phyloP scores from a whole-genome alignment of 2,329 filamentous ascomycete genomes.

The Phyllosticta ampelicida region DNA sequence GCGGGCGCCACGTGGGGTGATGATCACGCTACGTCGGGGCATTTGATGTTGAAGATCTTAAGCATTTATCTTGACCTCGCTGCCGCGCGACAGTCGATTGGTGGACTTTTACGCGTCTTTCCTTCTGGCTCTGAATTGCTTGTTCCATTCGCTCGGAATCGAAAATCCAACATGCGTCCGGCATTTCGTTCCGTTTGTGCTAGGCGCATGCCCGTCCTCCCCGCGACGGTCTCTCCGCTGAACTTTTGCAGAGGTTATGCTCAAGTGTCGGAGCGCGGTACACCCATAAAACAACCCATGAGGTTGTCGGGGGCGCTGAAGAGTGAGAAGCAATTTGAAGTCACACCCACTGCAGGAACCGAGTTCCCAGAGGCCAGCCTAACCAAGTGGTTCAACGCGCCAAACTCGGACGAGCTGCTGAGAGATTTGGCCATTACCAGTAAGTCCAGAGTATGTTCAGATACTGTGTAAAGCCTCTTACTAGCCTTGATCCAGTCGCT shows the following conservation, averaged over 20 bases:
- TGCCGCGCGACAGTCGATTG: not conserved
- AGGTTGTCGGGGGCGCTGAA: slow-evolving; percentile 42
- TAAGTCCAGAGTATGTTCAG: slow-evolving; percentile 8
- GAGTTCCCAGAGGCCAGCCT: slow-evolving; percentile 49
- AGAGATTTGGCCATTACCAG: slow-evolving; percentile 47
- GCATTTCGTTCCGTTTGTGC: not conserved
- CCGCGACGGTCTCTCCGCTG: not conserved
- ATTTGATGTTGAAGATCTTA: not conserved
- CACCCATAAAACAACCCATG: slow-evolving; percentile 27
- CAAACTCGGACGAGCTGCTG: slow-evolving; percentile 52
- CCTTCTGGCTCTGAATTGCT: too few species aligned
- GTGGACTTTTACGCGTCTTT: not conserved
- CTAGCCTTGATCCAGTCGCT: slow-evolving; percentile 30
- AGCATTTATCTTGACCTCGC: not conserved
- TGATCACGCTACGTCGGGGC: not conserved
- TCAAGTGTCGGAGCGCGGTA: not conserved
- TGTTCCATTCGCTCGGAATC: too few species aligned
- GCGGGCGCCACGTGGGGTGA: not conserved
- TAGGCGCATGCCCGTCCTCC: not conserved
- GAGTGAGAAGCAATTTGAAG: slow-evolving; percentile 44
- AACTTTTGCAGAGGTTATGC: not conserved
- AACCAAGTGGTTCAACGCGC: slow-evolving; percentile 50
- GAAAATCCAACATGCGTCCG: not conserved
- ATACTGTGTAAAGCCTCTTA: not conserved
- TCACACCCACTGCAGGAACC: slow-evolving; percentile 51